phyloP scores from a whole-genome alignment of 2,329 filamentous ascomycete species.

The Epichloe sp. region DNA sequence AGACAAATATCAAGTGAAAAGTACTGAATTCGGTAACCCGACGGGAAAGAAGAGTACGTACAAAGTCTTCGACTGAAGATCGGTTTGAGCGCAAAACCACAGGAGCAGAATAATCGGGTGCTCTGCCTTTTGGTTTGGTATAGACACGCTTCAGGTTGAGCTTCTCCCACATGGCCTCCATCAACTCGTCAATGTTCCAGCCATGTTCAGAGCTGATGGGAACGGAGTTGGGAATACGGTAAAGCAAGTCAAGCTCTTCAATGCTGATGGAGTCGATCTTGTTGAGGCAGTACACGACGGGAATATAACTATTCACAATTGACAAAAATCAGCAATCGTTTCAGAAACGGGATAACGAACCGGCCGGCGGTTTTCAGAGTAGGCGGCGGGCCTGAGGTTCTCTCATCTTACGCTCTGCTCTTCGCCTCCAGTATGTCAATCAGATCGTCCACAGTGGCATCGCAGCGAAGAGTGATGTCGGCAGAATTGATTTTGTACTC shows the following conservation, averaged over 20 bases:
- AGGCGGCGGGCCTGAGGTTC: not conserved
- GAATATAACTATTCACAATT: slow-evolving; percentile 62
- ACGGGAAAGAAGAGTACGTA: slow-evolving; percentile 36
- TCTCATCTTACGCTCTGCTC: slow-evolving; percentile 42
- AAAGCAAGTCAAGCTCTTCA: slow-evolving; percentile 89
- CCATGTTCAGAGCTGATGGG: slow-evolving; percentile 96
- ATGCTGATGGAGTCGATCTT: slow-evolving; percentile 98
- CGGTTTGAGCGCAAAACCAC: slow-evolving; percentile 74
- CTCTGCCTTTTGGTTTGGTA: slow-evolving; percentile 92
- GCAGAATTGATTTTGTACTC: slow-evolving; percentile 96
- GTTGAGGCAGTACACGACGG: slow-evolving; percentile 97
- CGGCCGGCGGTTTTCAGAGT: too few relatives aligned
- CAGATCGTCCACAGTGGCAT: slow-evolving; percentile 92
- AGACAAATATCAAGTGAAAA: not conserved
- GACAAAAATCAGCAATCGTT: not conserved
- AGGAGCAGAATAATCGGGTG: slow-evolving; percentile 83
- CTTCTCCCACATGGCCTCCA: slow-evolving; percentile 99
- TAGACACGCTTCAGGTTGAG: slow-evolving; percentile 84
- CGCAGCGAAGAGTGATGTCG: slow-evolving; percentile 94
- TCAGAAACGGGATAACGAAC: too few relatives aligned
- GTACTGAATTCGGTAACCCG: not conserved
- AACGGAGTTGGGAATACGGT: slow-evolving; percentile 91
- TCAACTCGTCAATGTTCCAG: slow-evolving; percentile 94
- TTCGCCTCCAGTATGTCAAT: slow-evolving; percentile 94
- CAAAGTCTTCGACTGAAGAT: slow-evolving; percentile 93